Conservation (phyloP, 176 grass and related monocot genomes). For the Carex cristatella region DNA sequence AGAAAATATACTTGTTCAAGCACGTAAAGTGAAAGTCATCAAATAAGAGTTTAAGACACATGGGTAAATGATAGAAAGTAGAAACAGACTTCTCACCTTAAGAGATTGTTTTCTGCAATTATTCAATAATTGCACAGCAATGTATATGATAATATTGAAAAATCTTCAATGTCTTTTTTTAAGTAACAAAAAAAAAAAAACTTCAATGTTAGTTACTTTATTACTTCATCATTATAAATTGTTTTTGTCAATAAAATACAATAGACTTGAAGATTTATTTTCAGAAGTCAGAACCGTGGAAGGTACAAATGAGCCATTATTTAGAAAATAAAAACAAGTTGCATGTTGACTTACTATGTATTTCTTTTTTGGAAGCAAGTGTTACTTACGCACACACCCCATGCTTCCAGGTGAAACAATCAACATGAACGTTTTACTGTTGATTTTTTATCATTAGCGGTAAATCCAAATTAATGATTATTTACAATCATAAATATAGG, state of each 20-base stretch:
- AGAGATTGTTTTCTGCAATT: background rate
- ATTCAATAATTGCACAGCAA: background rate
- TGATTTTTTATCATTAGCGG: no score
- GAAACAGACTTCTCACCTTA: background rate
- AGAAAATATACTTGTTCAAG: slow-evolving; percentile 6
- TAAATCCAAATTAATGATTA: no score
- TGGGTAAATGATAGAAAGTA: background rate
- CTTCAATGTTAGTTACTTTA: background rate
- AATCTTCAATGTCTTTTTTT: background rate
- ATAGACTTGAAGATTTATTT: background rate
- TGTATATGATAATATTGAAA: background rate
- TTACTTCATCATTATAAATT: background rate
- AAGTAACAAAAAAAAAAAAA: background rate
- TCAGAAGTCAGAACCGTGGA: background rate
- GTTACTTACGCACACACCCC: no score
- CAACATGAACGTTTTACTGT: no score
- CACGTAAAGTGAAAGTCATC: slow-evolving; percentile 16
- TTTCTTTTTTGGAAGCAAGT: background rate
- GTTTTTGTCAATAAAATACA: background rate
- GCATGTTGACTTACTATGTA: background rate
- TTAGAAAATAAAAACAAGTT: background rate
- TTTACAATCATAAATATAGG: no score
- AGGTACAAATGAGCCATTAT: background rate
- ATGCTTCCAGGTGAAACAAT: background rate
- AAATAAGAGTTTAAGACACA: background rate